phyloP scores from a whole-genome alignment of 2,329 filamentous ascomycete species.

The Aspergillus fischeri region DNA sequence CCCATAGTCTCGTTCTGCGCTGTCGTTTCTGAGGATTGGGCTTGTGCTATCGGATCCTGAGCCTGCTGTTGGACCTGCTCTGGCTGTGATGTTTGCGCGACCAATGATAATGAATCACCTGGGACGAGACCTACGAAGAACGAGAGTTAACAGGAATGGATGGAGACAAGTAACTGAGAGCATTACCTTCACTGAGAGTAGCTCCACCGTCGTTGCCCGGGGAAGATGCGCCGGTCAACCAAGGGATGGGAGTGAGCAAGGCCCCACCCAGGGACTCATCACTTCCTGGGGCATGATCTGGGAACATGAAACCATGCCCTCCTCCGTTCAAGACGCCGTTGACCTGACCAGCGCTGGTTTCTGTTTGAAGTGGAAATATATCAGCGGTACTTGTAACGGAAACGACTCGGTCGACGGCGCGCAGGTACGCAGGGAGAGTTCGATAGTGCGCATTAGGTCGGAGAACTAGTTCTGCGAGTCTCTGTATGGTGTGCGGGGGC shows the following conservation, averaged over 20 bases:
- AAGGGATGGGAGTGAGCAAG: slow-evolving; percentile 87
- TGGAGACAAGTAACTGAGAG: neutral
- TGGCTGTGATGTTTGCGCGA: neutral
- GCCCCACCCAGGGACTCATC: slow-evolving; percentile 90
- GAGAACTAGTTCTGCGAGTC: slow-evolving; percentile 80
- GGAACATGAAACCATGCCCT: slow-evolving; percentile 33
- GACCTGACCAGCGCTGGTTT: slow-evolving; percentile 17
- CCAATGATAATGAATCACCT: neutral
- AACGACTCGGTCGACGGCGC: slow-evolving; percentile 84
- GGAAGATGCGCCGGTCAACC: slow-evolving; percentile 55
- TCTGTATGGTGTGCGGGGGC: slow-evolving; percentile 90
- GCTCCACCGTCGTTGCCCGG: slow-evolving; percentile 22
- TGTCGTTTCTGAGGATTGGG: slow-evolving; percentile 1
- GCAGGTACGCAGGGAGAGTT: slow-evolving; percentile 76
- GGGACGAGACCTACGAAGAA: neutral
- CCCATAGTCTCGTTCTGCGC: slow-evolving; percentile 19
- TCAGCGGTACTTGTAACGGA: slow-evolving; percentile 80
- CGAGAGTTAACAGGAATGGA: neutral
- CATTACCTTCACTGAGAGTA: slow-evolving; percentile 12
- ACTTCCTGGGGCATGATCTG: slow-evolving; percentile 57
- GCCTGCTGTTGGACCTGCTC: neutral
- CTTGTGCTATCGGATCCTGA: neutral
- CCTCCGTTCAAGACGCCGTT: slow-evolving; percentile 55
- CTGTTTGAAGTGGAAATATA: slow-evolving; percentile 68
- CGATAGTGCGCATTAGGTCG: slow-evolving; percentile 74